Base-by-base conservation (phyloP, 1,284 basidiomycete species). In the Neolentinus lepideus region DNA sequence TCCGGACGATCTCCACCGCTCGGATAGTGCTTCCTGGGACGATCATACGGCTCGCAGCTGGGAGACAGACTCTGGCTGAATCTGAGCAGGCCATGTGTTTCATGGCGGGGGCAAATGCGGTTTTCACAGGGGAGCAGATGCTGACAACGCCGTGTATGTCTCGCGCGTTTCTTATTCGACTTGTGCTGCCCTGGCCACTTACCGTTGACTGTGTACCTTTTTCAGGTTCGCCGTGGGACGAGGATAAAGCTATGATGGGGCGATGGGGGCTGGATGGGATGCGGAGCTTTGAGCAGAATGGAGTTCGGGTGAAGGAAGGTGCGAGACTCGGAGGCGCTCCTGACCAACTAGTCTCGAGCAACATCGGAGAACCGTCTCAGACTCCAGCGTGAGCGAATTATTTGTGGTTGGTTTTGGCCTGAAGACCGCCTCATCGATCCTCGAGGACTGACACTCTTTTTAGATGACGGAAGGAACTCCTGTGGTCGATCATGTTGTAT, bases 81-180 rank as follows among this genome's bases (percentile, higher is more conserved):
- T 81, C 90, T 6, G 92, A 98, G 71, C 96, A 98, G 64, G 93
- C 89, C 12, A 95, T 99, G 91, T 94, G 92, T 66, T 99, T 98
- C 75, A 90, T 98, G 86, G 94, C 96, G 3, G 96, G 96, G 51
- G 96, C 96, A 51, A 99, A 99, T 67, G 96, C 96, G 38, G 90
- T 98, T 61, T 99, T 99, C 69, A 99, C 96, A 19, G 96, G 96
- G 45, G 94, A 98, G 68, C 80, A 88, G 65, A 98, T 98, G 96
- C 71, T 99, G 60, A 99, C 96, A 4, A 98, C 96, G 12, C 95
- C 96, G 50, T 95, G 89, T 88, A 19, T 24, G 38, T 43, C n/a
- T n/a, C n/a, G 36, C 48, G 53, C 55, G 54, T 56, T 61, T 59
- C 43, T 21, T 19, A 16, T 46, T 25, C 16, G 43, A 46, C 56